Evolutionary conservation across 176 grass and related monocot genomes (phyloP), one percentile per base, ranked within the genome.

Genomic region (Cenchrus americanus): DNA sequence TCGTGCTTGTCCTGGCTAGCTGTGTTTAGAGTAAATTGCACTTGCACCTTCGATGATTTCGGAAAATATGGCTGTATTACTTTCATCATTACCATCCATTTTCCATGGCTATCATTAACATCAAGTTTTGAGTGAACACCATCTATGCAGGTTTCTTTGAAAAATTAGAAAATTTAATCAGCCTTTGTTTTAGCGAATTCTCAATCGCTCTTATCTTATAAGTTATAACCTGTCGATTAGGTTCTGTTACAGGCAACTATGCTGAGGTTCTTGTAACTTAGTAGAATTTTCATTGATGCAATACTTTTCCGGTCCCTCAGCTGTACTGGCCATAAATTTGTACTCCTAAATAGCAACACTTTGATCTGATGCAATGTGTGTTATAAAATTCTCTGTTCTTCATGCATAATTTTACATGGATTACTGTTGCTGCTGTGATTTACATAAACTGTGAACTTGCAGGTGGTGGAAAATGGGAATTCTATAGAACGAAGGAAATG

Each of bases 381-480:
- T 41, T 43, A 8, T 70, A 46, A 46, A 71, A 54, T 88, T 22
- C 21, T 59, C 14, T n/a, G 0, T 26, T 23, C 27, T 17, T 26
- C 15, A 32, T 62, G 26, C 74, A 41, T 84, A 49, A 17, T 69
- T 26, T 37, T 59, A 51, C 61, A 14, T 19, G 22, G 7, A 26
- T 79, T 62, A 76, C 53, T 79, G 57, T 69, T 77, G 69, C 47
- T 30, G 11, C 80, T 69, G 58, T 66, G 64, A 37, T 50, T 62
- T 76, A 41, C 6, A 13, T 42, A 60, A 75, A 82, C 3, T 77
- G 48, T 82, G 51, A 50, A 75, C 22, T 68, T 87, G 48, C 75
- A 98, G 96, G 96, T 98, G 22, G 93, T 98, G 76, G 93, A 98
- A 90, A 93, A 98, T 92, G 96, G 96, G 86, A 95, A 95, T 95